These are phyloP conservation scores for Xylaria digitata DNA, from an alignment of 2,329 filamentous ascomycete genomes.

Conservation along the genomic window DNA sequence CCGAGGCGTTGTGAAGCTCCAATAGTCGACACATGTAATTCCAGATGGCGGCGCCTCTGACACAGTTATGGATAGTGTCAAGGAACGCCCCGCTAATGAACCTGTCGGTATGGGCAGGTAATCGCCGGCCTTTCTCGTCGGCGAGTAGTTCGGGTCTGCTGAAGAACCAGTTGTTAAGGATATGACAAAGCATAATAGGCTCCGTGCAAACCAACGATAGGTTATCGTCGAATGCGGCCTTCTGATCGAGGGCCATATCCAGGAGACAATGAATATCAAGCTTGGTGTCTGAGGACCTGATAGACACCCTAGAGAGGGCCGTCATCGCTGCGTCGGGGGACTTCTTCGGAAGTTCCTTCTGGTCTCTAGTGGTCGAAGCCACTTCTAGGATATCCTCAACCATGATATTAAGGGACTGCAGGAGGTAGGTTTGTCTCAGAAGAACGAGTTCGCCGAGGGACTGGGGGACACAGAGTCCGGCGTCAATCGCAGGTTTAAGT, in stretches of 20 bases:
- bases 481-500: constrained; percentile 42
- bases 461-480: constrained; percentile 47
- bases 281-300: constrained; percentile 45
- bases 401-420: constrained; percentile 56
- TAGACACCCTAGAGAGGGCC: constrained; percentile 51
- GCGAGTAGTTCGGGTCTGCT: constrained; percentile 56
- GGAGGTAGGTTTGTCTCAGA: constrained; percentile 52
- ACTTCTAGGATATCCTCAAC: constrained; percentile 57
- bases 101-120: constrained; percentile 55
- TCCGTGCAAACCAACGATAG: constrained; percentile 51
- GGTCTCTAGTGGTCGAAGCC: constrained; percentile 49
- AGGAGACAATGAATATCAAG: constrained; percentile 50
- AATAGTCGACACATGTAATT: constrained; percentile 55
- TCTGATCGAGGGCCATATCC: constrained; percentile 51
- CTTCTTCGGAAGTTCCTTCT: constrained; percentile 47
- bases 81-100: constrained; percentile 57
- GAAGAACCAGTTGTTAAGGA: constrained; percentile 54
- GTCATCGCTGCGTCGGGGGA: constrained; percentile 44
- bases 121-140: constrained; percentile 57
- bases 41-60: constrained; percentile 56
- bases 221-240: constrained; percentile 50
- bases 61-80: constrained; percentile 53
- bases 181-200: constrained; percentile 50
- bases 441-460: constrained; percentile 53
- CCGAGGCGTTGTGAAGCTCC: constrained; percentile 45